Evolutionary conservation across 257 asterid species (phyloP).

Genomic region (Lycium barbarum): DNA sequence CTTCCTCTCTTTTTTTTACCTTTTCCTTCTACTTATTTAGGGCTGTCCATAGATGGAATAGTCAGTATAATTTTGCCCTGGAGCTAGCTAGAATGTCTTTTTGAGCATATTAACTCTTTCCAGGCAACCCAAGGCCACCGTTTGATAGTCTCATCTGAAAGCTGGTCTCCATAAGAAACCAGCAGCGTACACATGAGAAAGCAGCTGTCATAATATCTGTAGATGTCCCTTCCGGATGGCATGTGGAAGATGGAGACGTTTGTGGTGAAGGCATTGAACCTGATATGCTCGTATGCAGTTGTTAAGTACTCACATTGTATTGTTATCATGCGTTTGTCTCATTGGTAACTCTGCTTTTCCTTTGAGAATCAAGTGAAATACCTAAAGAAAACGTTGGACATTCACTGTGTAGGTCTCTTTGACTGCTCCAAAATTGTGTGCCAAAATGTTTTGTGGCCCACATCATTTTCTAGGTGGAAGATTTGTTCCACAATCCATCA

Average conservation of each 20-base stretch:
- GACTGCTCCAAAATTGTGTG: constrained; percentile 49
- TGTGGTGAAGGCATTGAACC: constrained; percentile 43
- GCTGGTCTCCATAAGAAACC: constrained; percentile 31
- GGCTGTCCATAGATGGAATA: not conserved
- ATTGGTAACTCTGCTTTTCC: not conserved
- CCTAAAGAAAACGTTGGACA: constrained; percentile 11
- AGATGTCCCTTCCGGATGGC: constrained; percentile 50
- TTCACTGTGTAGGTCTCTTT: constrained; percentile 40
- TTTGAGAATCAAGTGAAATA: not conserved
- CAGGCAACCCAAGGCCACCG: constrained; percentile 44
- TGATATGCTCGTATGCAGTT: constrained; percentile 47
- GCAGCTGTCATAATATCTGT: constrained; percentile 43
- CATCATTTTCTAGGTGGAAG: constrained; percentile 51
- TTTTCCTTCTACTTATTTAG: not conserved
- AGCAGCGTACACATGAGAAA: constrained; percentile 26
- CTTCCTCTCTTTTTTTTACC: not conserved
- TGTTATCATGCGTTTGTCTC: not conserved
- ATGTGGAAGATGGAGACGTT: constrained; percentile 47
- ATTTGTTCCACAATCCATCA: constrained; percentile 39
- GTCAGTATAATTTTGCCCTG: not conserved
- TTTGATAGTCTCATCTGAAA: constrained; percentile 39
- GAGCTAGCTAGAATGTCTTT: constrained; percentile 17
- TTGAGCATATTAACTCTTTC: constrained; percentile 1
- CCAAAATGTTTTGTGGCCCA: constrained; percentile 41
- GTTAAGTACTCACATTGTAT: constrained; percentile 11